These are phyloP conservation scores for Spiromastix sp. DNA, from an alignment of 2,329 filamentous ascomycete genomes.

Conservation along the genomic window DNA sequence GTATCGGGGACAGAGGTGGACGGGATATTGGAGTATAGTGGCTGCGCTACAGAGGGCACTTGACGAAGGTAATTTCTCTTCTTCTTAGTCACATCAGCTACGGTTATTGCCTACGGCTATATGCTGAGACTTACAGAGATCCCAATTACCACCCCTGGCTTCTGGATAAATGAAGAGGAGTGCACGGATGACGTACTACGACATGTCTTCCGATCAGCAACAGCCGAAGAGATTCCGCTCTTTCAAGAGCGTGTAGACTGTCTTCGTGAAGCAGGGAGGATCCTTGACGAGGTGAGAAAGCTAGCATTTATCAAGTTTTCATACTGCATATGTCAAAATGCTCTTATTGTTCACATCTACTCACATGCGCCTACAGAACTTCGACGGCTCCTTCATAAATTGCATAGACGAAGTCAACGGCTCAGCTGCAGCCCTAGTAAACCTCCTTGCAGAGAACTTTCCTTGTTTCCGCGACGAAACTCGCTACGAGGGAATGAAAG, in stretches of 20 bases:
- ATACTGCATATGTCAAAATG: slow-evolving; percentile 1
- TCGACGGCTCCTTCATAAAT: slow-evolving; percentile 61
- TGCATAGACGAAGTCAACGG: slow-evolving; percentile 63
- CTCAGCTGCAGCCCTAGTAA: slow-evolving; percentile 77
- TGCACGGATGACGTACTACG: slow-evolving; percentile 64
- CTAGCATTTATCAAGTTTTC: neutral
- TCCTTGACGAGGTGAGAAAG: slow-evolving; percentile 60
- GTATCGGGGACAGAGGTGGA: slow-evolving; percentile 74
- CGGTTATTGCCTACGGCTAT: neutral
- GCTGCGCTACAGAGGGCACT: slow-evolving; percentile 77
- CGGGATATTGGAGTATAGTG: slow-evolving; percentile 90
- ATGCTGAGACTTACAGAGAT: slow-evolving; percentile 46
- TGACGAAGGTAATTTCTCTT: slow-evolving; percentile 56
- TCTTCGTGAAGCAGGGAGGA: slow-evolving; percentile 68
- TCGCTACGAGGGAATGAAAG: slow-evolving; percentile 59
- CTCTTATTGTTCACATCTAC: neutral
- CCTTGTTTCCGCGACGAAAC: slow-evolving; percentile 77
- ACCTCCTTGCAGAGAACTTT: slow-evolving; percentile 73
- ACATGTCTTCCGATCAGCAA: slow-evolving; percentile 77
- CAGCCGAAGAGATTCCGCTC: slow-evolving; percentile 77
- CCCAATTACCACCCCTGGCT: slow-evolving; percentile 78
- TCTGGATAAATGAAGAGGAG: slow-evolving; percentile 68
- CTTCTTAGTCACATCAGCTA: neutral
- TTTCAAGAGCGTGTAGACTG: slow-evolving; percentile 67
- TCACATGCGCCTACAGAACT: slow-evolving; percentile 58